Percentiles rank a stretch among this genome's conserved stretches.
These are phyloP conservation scores for Microstegium vimineum DNA, from an alignment of 176 grass and related monocot genomes.

Conservation along the genomic window DNA sequence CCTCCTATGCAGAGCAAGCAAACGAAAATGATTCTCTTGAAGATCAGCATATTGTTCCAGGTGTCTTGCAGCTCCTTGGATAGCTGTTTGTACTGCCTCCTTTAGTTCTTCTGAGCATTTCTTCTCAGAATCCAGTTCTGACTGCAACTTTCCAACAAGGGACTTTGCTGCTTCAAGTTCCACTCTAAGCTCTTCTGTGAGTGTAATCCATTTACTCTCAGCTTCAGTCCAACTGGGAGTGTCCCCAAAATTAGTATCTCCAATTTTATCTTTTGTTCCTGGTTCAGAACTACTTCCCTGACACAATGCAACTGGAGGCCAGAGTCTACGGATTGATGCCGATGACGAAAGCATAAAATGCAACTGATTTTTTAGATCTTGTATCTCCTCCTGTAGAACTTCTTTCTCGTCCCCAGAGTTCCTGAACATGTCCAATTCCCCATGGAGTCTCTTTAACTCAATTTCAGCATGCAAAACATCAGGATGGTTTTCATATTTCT, in stretches of 20 bases:
- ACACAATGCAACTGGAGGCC: slow-evolving; percentile 31
- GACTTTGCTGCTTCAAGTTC: slow-evolving; percentile 67
- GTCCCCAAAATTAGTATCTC: slow-evolving; percentile 34
- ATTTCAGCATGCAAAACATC: slow-evolving; percentile 67
- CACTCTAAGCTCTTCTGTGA: slow-evolving; percentile 78
- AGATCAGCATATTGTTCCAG: slow-evolving; percentile 96
- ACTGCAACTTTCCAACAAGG: slow-evolving; percentile 43
- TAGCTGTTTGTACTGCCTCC: slow-evolving; percentile 85
- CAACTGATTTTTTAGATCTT: slow-evolving; percentile 79
- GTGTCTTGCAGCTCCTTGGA: slow-evolving; percentile 86
- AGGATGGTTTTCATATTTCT: slow-evolving; percentile 87
- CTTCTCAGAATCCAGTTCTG: slow-evolving; percentile 80
- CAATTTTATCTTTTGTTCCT: slow-evolving; percentile 46
- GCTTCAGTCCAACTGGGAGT: slow-evolving; percentile 47
- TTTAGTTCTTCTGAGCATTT: slow-evolving; percentile 83
- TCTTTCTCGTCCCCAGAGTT: slow-evolving; percentile 79
- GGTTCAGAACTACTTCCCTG: slow-evolving; percentile 31
- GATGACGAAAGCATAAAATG: slow-evolving; percentile 68
- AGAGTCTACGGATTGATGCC: slow-evolving; percentile 35
- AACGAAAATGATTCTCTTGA: slow-evolving; percentile 85
- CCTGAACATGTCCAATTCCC: slow-evolving; percentile 61
- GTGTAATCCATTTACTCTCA: slow-evolving; percentile 80
- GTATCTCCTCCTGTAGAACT: slow-evolving; percentile 85
- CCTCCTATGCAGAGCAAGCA: slow-evolving; percentile 68
- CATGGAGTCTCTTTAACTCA: slow-evolving; percentile 71